Evolutionary conservation across 768 basidiomycete species (phyloP), one percentile per base, ranked within the genome.

Genomic region (Astraeus odoratus): DNA sequence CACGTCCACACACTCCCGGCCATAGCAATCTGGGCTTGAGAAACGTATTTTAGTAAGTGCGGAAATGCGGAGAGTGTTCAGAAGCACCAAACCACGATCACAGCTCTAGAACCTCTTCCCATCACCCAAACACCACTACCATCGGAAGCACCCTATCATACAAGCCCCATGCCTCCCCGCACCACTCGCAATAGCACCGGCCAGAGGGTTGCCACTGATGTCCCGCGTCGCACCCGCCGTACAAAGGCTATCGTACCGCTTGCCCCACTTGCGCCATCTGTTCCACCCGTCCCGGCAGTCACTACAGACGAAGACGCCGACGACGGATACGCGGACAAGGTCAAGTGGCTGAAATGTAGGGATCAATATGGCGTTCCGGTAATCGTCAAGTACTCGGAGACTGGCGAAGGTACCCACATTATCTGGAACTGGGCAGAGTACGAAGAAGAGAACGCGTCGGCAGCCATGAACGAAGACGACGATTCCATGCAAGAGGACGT

Each of bases 11-110:
- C 16, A n/a, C 8, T 8, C 5, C 15, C 15, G 19, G 25, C 47
- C 57, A 57, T 61, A 61, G 57, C 46, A 30, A 40, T 18, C 41
- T 4, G 18, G 10, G 43, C 42, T 38, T 8, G 36, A 25, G 25
- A 30, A 49, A 36, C 5, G 24, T 59, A 64, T 57, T 56, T 65
- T 45, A 64, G 44, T 50, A 8, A 37, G 22, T n/a, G 39, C n/a
- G 37, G 42, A 19, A 47, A 20, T 9, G 12, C 8, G 23, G 10
- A 25, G 22, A 22, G n/a, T n/a, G n/a, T n/a, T n/a, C n/a, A n/a
- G n/a, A n/a, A n/a, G 33, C 15, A 34, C 33, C 18, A 15, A 34
- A 34, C 33, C 15, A 34, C 33, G 33, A 34, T n/a, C 6, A 34
- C 33, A 16, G 8, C 2, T 18, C 33, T 33, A 26, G 25, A 36